Evolutionary conservation across 1,139 yeast genomes (phyloP), one percentile per base, ranked within the genome.

Genomic region (Hansenula sp.): DNA sequence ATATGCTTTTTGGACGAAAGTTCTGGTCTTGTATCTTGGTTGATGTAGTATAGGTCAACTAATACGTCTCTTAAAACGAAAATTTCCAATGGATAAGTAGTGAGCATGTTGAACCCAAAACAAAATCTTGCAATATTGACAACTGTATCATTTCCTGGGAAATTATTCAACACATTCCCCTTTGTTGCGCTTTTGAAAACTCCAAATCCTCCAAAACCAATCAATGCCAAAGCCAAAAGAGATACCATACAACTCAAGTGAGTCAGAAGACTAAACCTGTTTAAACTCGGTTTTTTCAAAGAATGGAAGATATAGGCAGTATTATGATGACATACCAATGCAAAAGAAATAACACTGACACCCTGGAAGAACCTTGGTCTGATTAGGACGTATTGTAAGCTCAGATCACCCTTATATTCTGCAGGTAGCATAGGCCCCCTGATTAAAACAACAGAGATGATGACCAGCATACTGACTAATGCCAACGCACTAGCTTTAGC

Each of bases 321-420:
- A 60, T 91, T 91, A 62, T 91, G 98, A 59, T 91, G 98, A 60
- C 98, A 91, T 4, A 91, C 98, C 55, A 91, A 76, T 6, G 98
- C 95, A 68, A 91, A 91, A 0, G 96, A 89, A 30, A 91, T 88
- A 41, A 91, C 96, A 17, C 94, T 83, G 21, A 91, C 81, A 1
- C 96, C 96, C 62, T 90, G 96, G 60, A 91, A 88, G 10, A 91
- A 68, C 41, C 83, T 81, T 16, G 73, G 64, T 48, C 84, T 84
- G 42, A 88, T 59, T 1, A 87, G 70, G 70, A 84, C 72, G 39
- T 78, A 70, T 2, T 69, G 56, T 0, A 64, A 52, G 0, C 76
- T 59, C 27, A 85, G 66, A 1, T 67, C 54, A 0, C 83, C 81
- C 53, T 73, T 79, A 30, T 72, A 59, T 0, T 68, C 67, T 0